Evolutionary conservation across 192 early-diverging fungal species (phyloP).

Genomic region (Spinellus fusiger): DNA sequence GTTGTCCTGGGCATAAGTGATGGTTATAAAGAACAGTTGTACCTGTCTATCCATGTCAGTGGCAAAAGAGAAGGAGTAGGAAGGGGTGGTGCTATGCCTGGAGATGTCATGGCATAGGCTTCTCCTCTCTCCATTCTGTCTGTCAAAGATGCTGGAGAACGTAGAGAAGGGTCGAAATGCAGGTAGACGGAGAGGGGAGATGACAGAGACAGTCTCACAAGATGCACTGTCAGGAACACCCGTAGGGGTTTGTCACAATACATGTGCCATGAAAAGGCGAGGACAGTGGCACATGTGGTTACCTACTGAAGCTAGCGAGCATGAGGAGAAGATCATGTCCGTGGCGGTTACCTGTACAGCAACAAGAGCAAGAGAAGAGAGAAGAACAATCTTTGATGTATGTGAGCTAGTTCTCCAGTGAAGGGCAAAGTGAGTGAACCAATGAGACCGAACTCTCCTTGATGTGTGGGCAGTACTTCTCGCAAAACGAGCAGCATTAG

Average conservation of each 20-base stretch:
- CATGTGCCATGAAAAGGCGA: constrained; percentile 43
- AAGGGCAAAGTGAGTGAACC: constrained; percentile 25
- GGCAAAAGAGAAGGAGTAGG: neutral
- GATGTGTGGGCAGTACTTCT: constrained; percentile 30
- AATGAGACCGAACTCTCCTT: constrained; percentile 33
- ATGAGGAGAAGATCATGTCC: neutral
- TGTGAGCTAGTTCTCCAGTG: constrained; percentile 36
- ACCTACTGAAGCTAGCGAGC: neutral
- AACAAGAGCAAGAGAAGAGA: constrained; percentile 21
- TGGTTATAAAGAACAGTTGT: neutral
- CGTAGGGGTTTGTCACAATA: constrained; percentile 48
- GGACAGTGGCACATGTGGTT: constrained; percentile 31
- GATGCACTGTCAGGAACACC: constrained; percentile 54
- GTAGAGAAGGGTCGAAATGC: constrained; percentile 45
- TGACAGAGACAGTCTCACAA: constrained; percentile 48
- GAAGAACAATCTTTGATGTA: constrained; percentile 35
- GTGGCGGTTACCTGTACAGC: constrained; percentile 25
- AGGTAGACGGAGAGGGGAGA: constrained; percentile 62
- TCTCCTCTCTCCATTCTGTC: neutral
- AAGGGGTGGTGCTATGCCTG: neutral
- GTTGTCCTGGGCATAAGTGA: neutral
- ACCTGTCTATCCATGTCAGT: neutral
- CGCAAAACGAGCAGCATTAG: constrained; percentile 20
- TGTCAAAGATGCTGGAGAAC: neutral
- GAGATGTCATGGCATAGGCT: neutral